These are phyloP conservation scores for Apocynum venetum DNA, from an alignment of 257 asterid species.

Conservation along the genomic window DNA sequence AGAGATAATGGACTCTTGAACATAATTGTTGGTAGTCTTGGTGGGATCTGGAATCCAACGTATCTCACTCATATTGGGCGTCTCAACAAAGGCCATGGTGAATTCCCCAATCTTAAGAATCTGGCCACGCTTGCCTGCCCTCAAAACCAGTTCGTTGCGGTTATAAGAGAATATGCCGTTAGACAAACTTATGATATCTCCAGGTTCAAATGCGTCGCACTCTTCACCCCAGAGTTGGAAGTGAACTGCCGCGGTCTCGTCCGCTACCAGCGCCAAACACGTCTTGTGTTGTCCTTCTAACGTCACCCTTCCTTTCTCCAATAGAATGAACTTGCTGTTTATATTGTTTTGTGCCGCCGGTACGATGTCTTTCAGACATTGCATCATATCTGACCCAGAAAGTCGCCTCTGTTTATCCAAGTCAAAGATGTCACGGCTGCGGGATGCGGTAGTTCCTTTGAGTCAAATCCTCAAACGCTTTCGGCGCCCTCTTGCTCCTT, in stretches of 20 bases:
- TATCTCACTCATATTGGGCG: conserved; percentile 69
- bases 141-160: conserved; percentile 38
- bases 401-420: no score
- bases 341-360: conserved; percentile 71
- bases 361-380: conserved; percentile 36
- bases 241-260: conserved; percentile 85
- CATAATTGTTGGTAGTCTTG: conserved; percentile 28
- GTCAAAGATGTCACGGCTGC: no score
- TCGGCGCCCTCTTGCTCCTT: neutral
- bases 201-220: conserved; percentile 57
- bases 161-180: conserved; percentile 70
- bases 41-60: conserved; percentile 46
- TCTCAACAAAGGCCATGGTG: conserved; percentile 59
- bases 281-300: conserved; percentile 42
- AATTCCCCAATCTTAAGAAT: conserved; percentile 61
- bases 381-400: conserved; percentile 12
- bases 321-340: conserved; percentile 44
- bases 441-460: neutral
- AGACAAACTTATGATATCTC: conserved; percentile 45
- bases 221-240: conserved; percentile 75
- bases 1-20: conserved; percentile 41
- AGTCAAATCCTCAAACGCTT: conserved; percentile 2
- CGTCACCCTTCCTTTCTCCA: conserved; percentile 51
- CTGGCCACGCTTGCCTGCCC: conserved; percentile 77
- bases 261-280: conserved; percentile 65